These are phyloP conservation scores for Neurospora pannonica DNA, from an alignment of 495 filamentous ascomycete species.

Conservation along the genomic window DNA sequence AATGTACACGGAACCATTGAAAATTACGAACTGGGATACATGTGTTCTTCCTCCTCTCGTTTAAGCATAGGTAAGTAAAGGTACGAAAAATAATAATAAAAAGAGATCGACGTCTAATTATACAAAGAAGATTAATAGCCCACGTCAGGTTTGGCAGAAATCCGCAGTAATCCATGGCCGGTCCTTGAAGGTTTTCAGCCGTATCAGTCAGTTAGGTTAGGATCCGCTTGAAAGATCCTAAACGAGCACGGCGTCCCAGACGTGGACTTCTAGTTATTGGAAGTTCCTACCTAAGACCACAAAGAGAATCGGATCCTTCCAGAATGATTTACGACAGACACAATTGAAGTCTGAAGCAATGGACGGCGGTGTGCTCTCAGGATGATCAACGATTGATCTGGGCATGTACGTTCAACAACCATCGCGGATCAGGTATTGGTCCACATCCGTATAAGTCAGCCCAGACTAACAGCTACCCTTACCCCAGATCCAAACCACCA, in stretches of 20 bases:
- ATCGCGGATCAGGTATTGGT: not conserved
- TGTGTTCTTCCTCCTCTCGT: too few relatives aligned
- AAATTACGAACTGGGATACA: not conserved
- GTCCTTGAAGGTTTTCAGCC: not conserved
- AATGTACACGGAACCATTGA: not conserved
- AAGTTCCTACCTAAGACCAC: not conserved
- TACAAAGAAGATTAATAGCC: not conserved
- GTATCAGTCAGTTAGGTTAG: not conserved
- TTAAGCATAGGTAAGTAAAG: too few relatives aligned
- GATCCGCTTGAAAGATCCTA: not conserved
- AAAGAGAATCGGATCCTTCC: not conserved
- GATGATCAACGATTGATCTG: not conserved
- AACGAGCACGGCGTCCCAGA: not conserved
- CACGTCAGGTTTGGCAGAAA: not conserved
- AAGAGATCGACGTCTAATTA: not conserved
- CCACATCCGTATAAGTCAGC: not conserved
- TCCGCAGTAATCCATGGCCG: not conserved
- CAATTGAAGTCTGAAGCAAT: accelerated
- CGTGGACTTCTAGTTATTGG: not conserved
- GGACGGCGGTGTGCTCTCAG: not conserved
- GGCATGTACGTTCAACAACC: not conserved
- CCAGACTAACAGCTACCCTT: not conserved
- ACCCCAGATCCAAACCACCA: not conserved
- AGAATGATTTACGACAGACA: not conserved
- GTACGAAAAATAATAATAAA: too few relatives aligned